Conservation (phyloP, 768 basidiomycete genomes). For the Leccinum aurantiacum region DNA sequence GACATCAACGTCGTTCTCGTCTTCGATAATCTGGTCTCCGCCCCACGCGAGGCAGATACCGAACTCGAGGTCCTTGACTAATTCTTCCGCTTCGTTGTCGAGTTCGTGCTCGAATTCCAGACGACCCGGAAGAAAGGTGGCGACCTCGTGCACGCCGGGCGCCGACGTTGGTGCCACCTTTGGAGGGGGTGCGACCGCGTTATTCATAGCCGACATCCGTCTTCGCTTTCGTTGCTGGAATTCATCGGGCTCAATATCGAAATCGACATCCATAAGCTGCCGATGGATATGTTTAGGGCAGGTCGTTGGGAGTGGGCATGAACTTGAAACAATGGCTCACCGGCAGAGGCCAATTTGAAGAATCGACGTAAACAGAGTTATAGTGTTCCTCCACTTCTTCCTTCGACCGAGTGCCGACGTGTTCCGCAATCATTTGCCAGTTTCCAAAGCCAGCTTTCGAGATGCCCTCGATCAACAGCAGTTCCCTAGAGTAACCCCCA, state of each 20-base stretch:
- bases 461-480: conserved; percentile 86
- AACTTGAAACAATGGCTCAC: conserved; percentile 42
- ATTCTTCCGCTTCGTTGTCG: conserved; percentile 94
- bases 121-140: conserved; percentile 92
- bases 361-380: conserved; percentile 73
- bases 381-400: conserved; percentile 95
- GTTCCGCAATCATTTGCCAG: conserved; percentile 95
- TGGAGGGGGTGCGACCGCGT: conserved; percentile 51
- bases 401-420: conserved; percentile 90
- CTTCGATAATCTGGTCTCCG: conserved; percentile 78
- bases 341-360: conserved; percentile 76
- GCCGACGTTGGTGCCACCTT: conserved; percentile 84
- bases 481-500: conserved; percentile 55
- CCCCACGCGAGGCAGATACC: conserved; percentile 84
- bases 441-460: conserved; percentile 89
- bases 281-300: neutral
- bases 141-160: conserved; percentile 89
- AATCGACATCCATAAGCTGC: conserved; percentile 51
- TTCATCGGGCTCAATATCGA: conserved; percentile 73
- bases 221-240: conserved; percentile 90
- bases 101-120: conserved; percentile 97
- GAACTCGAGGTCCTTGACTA: conserved; percentile 95
- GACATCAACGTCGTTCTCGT: conserved; percentile 75
- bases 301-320: conserved; percentile 2
- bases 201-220: conserved; percentile 80